Conservation (phyloP, 1,284 basidiomycete species). For the Puccinia polysora region DNA sequence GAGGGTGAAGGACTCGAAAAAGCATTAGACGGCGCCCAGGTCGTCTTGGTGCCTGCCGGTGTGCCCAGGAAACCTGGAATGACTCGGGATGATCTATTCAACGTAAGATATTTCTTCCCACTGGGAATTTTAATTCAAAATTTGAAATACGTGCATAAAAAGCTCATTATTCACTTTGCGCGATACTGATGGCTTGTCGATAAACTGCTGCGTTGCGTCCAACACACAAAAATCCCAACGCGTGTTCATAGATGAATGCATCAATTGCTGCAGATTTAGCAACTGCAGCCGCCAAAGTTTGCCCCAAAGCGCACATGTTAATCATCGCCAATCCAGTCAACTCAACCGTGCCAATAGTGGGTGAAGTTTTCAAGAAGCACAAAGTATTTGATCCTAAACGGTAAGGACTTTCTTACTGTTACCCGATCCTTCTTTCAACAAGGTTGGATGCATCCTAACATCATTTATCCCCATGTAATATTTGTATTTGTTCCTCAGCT, state of each 20-base stretch:
- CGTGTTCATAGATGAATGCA: constrained; percentile 75
- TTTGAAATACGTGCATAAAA: constrained; percentile 52
- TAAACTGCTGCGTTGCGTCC: neutral
- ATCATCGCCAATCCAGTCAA: constrained; percentile 71
- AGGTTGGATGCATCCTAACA: neutral
- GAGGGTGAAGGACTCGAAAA: constrained; percentile 72
- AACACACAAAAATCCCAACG: neutral
- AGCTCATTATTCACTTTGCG: constrained; percentile 15
- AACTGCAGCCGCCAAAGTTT: constrained; percentile 72
- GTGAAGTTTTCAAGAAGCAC: constrained; percentile 88
- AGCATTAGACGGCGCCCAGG: constrained; percentile 74
- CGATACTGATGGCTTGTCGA: constrained; percentile 12
- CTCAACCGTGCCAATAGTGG: constrained; percentile 94
- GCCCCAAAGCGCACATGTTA: constrained; percentile 86
- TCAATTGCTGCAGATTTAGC: constrained; percentile 93
- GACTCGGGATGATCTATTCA: constrained; percentile 84
- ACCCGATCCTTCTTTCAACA: neutral
- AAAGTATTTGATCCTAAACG: constrained; percentile 85
- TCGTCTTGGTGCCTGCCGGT: constrained; percentile 95
- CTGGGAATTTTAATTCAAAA: too few relatives aligned
- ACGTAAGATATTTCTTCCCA: constrained; percentile 58
- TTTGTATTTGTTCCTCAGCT: constrained; percentile 56
- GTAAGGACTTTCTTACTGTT: too few relatives aligned
- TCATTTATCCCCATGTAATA: neutral
- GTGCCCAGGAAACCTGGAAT: constrained; percentile 92